Evolutionary conservation across 2,329 filamentous ascomycete species (phyloP).

Genomic region (Fusarium marasasianum): DNA sequence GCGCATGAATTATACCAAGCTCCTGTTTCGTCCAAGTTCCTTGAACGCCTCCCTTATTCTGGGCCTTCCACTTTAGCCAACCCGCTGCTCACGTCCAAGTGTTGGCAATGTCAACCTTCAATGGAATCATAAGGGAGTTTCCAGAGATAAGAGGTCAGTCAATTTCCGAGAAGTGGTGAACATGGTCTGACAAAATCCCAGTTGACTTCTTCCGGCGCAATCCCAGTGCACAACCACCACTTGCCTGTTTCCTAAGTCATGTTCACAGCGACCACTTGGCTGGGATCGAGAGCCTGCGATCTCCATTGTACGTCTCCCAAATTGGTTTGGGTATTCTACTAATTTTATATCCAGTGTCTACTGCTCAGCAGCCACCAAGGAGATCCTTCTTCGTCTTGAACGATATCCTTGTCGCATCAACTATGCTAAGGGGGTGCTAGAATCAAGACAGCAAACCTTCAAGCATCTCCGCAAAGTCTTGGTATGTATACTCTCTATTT

Average conservation of each 20-base stretch:
- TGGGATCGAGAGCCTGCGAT: slow-evolving; percentile 78
- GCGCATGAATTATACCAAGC: too few relatives aligned
- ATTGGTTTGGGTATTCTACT: background rate
- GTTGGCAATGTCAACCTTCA: slow-evolving; percentile 76
- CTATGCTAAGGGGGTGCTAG: slow-evolving; percentile 79
- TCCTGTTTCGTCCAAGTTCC: background rate
- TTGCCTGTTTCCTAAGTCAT: slow-evolving; percentile 91
- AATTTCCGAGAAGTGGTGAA: background rate
- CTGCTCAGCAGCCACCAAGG: slow-evolving; percentile 84
- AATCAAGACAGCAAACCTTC: slow-evolving; percentile 78
- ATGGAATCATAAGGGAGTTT: slow-evolving; percentile 78
- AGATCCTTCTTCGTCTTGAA: slow-evolving; percentile 83
- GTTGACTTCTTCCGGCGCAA: slow-evolving; percentile 83
- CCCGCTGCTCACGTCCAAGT: background rate
- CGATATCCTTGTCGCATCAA: slow-evolving; percentile 84
- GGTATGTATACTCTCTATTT: slow-evolving; percentile 47
- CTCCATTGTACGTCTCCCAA: slow-evolving; percentile 69
- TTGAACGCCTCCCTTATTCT: background rate
- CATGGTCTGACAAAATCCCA: slow-evolving; percentile 44
- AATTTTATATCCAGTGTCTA: slow-evolving; percentile 67
- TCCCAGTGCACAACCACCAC: slow-evolving; percentile 64
- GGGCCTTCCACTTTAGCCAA: background rate
- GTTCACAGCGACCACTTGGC: slow-evolving; percentile 90
- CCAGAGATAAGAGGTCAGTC: slow-evolving; percentile 74
- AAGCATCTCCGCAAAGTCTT: slow-evolving; percentile 77